These are phyloP conservation scores for Monosporascus ibericus DNA, from an alignment of 2,329 filamentous ascomycete genomes.

Conservation along the genomic window DNA sequence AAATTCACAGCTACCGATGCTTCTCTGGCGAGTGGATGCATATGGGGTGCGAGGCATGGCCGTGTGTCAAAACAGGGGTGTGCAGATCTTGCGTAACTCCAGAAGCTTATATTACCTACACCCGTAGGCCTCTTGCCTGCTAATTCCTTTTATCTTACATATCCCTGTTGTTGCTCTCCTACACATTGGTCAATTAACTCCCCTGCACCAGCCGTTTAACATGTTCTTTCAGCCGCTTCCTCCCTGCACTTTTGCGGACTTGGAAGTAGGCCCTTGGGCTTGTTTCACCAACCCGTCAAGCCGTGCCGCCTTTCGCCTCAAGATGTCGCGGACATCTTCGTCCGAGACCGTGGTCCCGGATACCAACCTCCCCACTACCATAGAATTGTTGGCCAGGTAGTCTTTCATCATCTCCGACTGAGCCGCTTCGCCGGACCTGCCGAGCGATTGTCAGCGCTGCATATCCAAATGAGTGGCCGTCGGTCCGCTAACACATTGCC, in stretches of 20 bases:
- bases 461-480: not conserved
- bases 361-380: not conserved
- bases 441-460: not conserved
- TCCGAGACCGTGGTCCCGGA: not conserved
- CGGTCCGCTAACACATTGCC: not conserved
- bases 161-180: not conserved
- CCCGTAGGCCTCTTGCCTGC: not conserved
- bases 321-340: not conserved
- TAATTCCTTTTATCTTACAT: not conserved
- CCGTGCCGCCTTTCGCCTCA: not conserved
- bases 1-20: not conserved
- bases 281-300: not conserved
- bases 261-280: not conserved
- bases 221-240: not conserved
- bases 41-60: not conserved
- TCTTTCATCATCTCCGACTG: not conserved
- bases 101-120: not conserved
- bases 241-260: not conserved
- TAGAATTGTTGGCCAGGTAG: not conserved
- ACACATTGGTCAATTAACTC: not conserved
- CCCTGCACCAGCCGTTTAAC: not conserved
- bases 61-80: not conserved
- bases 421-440: not conserved
- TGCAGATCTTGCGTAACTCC: not conserved
- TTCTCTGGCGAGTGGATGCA: not conserved